Conservation (phyloP, 371 early-diverging fungal genomes). For the Circinella minor region DNA sequence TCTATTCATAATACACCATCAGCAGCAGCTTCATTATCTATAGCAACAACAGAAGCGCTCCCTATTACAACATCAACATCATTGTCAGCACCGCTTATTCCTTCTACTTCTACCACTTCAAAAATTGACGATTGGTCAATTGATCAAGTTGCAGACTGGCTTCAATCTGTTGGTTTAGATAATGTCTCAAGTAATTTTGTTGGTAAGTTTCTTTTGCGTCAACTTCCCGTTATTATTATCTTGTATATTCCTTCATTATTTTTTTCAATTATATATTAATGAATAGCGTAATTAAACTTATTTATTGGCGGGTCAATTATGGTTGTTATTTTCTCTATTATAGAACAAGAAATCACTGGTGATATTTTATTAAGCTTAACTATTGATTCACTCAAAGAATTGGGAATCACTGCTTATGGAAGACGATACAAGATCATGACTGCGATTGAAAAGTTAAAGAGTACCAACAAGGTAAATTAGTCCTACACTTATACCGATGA, state of each 20-base stretch:
- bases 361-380: conserved; percentile 67
- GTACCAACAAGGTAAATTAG: neutral
- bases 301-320: no score
- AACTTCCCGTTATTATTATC: neutral
- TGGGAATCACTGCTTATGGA: conserved; percentile 70
- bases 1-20: conserved; percentile 1
- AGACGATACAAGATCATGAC: conserved; percentile 71
- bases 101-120: neutral
- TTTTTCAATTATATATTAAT: no score
- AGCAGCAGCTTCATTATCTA: conserved; percentile 8
- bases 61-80: neutral
- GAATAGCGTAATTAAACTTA: no score
- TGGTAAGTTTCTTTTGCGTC: conserved; percentile 40
- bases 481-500: no score
- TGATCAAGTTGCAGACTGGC: conserved; percentile 66
- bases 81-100: neutral
- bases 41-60: neutral
- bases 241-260: neutral
- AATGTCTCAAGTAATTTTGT: conserved; percentile 57
- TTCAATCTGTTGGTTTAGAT: conserved; percentile 60
- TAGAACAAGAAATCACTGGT: conserved; percentile 75
- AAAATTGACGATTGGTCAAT: conserved; percentile 57
- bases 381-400: conserved; percentile 69
- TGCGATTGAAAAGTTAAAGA: conserved; percentile 52
- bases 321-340: neutral